Percentiles rank a stretch among this genome's conserved stretches.
phyloP scores from a whole-genome alignment of 148 eudicot genomes.

The Agrostemma githago region DNA sequence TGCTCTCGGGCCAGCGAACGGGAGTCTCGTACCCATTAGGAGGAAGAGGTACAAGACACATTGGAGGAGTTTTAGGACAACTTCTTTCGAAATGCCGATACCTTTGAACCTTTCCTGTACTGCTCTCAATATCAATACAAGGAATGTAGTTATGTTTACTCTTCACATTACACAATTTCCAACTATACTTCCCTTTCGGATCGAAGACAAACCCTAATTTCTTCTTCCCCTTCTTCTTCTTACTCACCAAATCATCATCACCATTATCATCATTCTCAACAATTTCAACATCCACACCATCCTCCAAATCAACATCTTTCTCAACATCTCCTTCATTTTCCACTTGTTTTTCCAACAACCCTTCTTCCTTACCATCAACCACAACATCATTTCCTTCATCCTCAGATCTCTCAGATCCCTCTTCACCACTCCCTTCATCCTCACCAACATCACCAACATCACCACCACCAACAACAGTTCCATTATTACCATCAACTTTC shows the following conservation, averaged over 20 bases:
- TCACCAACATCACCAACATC: constrained; percentile 15
- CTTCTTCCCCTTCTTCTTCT: constrained; percentile 25
- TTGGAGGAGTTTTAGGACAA: constrained; percentile 61
- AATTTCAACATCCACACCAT: constrained; percentile 34
- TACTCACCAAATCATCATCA: constrained; percentile 33
- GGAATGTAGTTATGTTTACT: constrained; percentile 96
- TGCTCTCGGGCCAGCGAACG: constrained; percentile 84
- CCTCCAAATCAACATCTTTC: constrained; percentile 40
- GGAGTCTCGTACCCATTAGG: constrained; percentile 72
- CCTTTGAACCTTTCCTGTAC: constrained; percentile 44
- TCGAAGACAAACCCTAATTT: constrained; percentile 66
- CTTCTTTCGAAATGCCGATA: constrained; percentile 84
- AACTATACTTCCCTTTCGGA: constrained; percentile 60
- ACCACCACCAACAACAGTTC: constrained; percentile 26
- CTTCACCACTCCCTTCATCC: constrained; percentile 22
- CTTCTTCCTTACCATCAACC: constrained; percentile 37
- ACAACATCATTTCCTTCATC: constrained; percentile 25
- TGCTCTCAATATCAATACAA: constrained; percentile 80
- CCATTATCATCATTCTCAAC: constrained; percentile 43
- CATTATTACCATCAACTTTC: constrained; percentile 22
- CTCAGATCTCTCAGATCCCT: constrained; percentile 55
- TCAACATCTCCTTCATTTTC: constrained; percentile 30
- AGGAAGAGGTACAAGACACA: constrained; percentile 97
- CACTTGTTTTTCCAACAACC: constrained; percentile 12
- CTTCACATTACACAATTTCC: constrained; percentile 72